A percentile compares a stretch with the other conserved stretches of the same genome.
Conservation (phyloP, 768 basidiomycete genomes). For the Pleurotus djamor region DNA sequence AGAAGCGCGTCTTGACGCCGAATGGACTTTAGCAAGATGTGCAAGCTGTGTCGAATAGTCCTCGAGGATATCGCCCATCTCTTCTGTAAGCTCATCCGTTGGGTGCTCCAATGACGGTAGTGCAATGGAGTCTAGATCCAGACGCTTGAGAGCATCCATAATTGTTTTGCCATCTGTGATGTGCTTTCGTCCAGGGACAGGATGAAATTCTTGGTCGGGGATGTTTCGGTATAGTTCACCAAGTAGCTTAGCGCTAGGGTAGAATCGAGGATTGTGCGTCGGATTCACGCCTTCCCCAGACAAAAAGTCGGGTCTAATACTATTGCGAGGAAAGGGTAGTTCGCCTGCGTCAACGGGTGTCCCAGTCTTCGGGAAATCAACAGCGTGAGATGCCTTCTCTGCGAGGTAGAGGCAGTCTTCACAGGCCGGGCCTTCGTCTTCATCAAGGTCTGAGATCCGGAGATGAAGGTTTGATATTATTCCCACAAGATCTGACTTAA, state of each 20-base stretch:
- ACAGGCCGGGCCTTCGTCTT: conserved; percentile 24
- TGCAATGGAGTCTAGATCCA: conserved; percentile 28
- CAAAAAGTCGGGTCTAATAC: conserved; percentile 38
- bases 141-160: conserved; percentile 17
- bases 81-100: conserved; percentile 24
- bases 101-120: conserved; percentile 15
- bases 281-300: conserved; percentile 33
- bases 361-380: conserved; percentile 47
- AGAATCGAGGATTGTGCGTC: conserved; percentile 20
- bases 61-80: conserved; percentile 33
- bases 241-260: conserved; percentile 38
- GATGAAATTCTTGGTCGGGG: conserved; percentile 29
- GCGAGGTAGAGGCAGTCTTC: conserved; percentile 38
- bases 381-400: conserved; percentile 42
- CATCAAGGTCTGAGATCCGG: conserved; percentile 34
- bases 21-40: conserved; percentile 30
- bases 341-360: conserved; percentile 30
- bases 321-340: conserved; percentile 24
- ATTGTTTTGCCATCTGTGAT: conserved; percentile 16
- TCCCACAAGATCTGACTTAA: conserved; percentile 36
- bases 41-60: conserved; percentile 31
- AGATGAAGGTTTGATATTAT: conserved; percentile 40
- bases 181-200: conserved; percentile 10
- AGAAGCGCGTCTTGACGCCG: conserved; percentile 32
- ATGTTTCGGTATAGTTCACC: conserved; percentile 45